Evolutionary conservation across 2,329 filamentous ascomycete genomes (phyloP).

Genomic region (Pseudogymnoascus sp.): DNA sequence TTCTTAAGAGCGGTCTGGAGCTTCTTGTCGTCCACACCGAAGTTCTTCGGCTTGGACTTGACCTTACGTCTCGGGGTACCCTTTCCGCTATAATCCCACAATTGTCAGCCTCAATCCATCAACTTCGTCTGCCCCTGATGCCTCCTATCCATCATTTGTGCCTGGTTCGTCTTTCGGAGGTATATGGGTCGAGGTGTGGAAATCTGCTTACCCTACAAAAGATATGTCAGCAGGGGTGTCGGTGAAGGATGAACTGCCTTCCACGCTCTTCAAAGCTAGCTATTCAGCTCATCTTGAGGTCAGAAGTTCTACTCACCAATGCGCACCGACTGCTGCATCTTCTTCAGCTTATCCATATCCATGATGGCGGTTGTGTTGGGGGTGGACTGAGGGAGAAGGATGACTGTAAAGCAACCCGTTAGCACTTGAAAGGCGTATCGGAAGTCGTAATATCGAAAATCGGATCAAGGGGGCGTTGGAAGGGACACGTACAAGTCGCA

Average conservation of each 20-base stretch:
- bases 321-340: conserved; percentile 56
- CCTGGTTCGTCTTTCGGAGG: background rate
- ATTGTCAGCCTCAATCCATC: conserved; percentile 21
- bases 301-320: conserved; percentile 22
- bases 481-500: conserved; percentile 13
- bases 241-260: background rate
- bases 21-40: conserved; percentile 98
- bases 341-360: conserved; percentile 59
- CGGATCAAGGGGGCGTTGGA: conserved; percentile 3
- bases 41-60: conserved; percentile 93
- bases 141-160: background rate
- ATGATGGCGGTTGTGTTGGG: conserved; percentile 37
- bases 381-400: conserved; percentile 20
- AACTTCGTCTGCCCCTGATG: conserved; percentile 3
- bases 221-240: conserved; percentile 7
- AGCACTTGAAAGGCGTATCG: conserved; percentile 11
- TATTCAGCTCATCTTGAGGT: background rate
- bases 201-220: conserved; percentile 9
- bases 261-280: background rate
- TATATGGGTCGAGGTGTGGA: background rate
- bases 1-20: conserved; percentile 96
- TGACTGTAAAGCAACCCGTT: conserved; percentile 12
- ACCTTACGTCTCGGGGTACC: conserved; percentile 95
- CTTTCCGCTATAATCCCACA: conserved; percentile 59
- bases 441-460: conserved; percentile 10